Base-by-base conservation (phyloP, 768 basidiomycete species). In the Kwoniella europaea region DNA sequence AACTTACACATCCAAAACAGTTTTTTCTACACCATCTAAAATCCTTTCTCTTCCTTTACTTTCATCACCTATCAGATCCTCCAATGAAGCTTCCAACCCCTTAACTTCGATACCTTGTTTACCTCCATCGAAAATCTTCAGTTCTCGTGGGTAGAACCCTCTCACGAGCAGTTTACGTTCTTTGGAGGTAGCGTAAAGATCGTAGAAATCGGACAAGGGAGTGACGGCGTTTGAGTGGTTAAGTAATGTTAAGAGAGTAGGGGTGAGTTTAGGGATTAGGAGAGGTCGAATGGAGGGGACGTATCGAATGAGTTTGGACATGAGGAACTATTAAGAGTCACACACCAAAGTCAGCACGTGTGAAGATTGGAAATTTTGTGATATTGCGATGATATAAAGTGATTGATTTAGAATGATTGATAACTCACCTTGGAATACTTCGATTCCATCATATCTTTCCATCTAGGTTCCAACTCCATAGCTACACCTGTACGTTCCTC, bases 61-160 rank as follows among this genome's bases (percentile, higher is more conserved):
- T 7, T 84, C 84, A 67, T 91, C 90, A 27, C 73, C 74, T 67
- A 82, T 81, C 46, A 50, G 46, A 6, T 86, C 86, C 42, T 90
- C 89, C 54, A 96, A 82, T 2, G 92, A 84, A 1, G 90, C 91
- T 16, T 85, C 85, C 57, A 96, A 83, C 0, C 92, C 77, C 71
- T 76, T 77, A 22, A 76, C 74, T 65, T 82, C 80, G 20, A 68
- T 67, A 13, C 57, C 74, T 43, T 75, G 76, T 55, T 77, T 79
- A 29, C 64, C 76, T 2, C 73, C 75, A 44, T 81, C 84, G 83
- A 96, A 93, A 41, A 98, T 84, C 2, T 87, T 85, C 0, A 90
- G 90, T 82, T 98, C 94, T 81, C 91, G 92, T 15, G 94, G 94
- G 74, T 94, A 98, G 73, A 97, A 93, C 71, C 94, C 92, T 18